phyloP scores from a whole-genome alignment of 495 filamentous ascomycete genomes.

The Oleoguttula mirabilis region DNA sequence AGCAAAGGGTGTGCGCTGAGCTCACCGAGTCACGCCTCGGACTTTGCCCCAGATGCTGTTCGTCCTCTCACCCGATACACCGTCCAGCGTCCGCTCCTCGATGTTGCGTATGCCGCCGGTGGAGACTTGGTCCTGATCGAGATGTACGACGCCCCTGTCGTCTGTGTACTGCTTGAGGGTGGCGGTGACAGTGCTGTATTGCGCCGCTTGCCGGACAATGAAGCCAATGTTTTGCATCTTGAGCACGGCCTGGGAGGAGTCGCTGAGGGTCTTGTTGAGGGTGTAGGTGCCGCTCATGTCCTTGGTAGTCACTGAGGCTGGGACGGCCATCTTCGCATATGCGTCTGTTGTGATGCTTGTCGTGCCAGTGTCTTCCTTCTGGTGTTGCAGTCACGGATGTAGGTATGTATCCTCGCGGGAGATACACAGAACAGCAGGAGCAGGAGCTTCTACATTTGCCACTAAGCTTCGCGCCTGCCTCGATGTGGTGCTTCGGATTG shows the following conservation, averaged over 20 bases:
- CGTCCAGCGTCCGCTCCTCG: slow-evolving; percentile 65
- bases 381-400: no score
- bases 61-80: slow-evolving; percentile 51
- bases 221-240: slow-evolving; percentile 65
- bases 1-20: no score
- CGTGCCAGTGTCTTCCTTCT: no score
- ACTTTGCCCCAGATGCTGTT: slow-evolving; percentile 76
- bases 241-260: slow-evolving; percentile 22
- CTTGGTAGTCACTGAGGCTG: slow-evolving; percentile 7
- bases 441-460: no score
- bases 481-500: no score
- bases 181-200: slow-evolving; percentile 60
- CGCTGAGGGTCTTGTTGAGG: slow-evolving; percentile 30
- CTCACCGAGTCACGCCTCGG: slow-evolving; percentile 32
- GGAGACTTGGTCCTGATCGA: slow-evolving; percentile 69
- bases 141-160: slow-evolving; percentile 36
- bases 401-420: no score
- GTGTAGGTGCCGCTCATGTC: slow-evolving; percentile 16
- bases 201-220: slow-evolving; percentile 66
- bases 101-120: slow-evolving; percentile 67
- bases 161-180: slow-evolving; percentile 41
- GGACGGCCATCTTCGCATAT: slow-evolving; percentile 20
- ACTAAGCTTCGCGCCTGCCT: no score
- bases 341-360: no score
- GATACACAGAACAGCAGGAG: no score